Conservation (phyloP, 2,329 filamentous ascomycete genomes). For the Colletotrichum chlorophyti region DNA sequence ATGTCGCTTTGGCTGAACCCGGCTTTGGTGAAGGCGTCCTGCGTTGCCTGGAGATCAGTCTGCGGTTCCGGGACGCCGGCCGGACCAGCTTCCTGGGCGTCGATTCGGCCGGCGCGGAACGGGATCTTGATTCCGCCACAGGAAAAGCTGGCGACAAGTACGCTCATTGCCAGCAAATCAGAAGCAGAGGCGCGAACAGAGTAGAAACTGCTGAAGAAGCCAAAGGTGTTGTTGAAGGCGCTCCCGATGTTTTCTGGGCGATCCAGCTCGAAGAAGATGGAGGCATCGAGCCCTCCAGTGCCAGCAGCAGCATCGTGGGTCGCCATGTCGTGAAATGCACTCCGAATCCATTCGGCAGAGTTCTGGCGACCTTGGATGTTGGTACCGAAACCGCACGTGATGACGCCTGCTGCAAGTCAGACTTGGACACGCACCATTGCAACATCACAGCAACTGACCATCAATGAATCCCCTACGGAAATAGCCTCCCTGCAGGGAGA, state of each 20-base stretch:
- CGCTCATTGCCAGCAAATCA: slow-evolving; percentile 35
- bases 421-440: too few relatives aligned
- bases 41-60: slow-evolving; percentile 35
- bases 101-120: slow-evolving; percentile 38
- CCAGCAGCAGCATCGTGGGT: slow-evolving; percentile 31
- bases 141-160: slow-evolving; percentile 27
- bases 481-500: slow-evolving; percentile 26
- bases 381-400: slow-evolving; percentile 30
- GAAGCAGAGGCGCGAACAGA: slow-evolving; percentile 32
- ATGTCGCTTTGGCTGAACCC: slow-evolving; percentile 42
- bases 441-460: neutral
- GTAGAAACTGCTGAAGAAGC: slow-evolving; percentile 34
- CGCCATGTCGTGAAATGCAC: slow-evolving; percentile 35
- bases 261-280: slow-evolving; percentile 34
- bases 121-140: slow-evolving; percentile 35
- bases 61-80: slow-evolving; percentile 40
- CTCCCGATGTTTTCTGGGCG: slow-evolving; percentile 32
- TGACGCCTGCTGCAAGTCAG: slow-evolving; percentile 24
- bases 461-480: slow-evolving; percentile 22
- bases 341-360: slow-evolving; percentile 36
- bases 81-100: slow-evolving; percentile 38
- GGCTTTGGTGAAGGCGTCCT: slow-evolving; percentile 36
- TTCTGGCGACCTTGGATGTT: slow-evolving; percentile 30
- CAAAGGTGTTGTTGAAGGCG: slow-evolving; percentile 36
- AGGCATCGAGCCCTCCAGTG: slow-evolving; percentile 35